Conservation (phyloP, 2,329 filamentous ascomycete genomes). For the Colletotrichum karsti region DNA sequence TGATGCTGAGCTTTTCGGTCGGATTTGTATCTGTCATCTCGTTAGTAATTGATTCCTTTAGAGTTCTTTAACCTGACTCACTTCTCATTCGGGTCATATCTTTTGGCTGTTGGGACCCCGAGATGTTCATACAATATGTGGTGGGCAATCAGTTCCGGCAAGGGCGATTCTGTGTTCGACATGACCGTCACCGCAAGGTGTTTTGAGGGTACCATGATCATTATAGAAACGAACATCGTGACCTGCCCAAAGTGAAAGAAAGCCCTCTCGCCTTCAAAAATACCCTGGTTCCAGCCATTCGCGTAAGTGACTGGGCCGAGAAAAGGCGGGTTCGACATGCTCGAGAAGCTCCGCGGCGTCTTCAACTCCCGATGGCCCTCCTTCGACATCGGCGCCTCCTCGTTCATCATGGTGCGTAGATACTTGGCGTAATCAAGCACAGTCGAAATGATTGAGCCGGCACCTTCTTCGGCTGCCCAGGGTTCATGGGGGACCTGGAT, state of each 20-base stretch:
- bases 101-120: slow-evolving; percentile 27
- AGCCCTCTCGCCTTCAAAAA: slow-evolving; percentile 36
- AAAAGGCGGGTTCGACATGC: slow-evolving; percentile 25
- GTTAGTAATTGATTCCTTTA: background rate
- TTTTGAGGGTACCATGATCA: slow-evolving; percentile 43
- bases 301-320: slow-evolving; percentile 35
- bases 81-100: slow-evolving; percentile 27
- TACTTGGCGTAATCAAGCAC: slow-evolving; percentile 48
- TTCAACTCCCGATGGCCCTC: slow-evolving; percentile 36
- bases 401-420: slow-evolving; percentile 41
- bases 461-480: slow-evolving; percentile 45
- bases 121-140: slow-evolving; percentile 41
- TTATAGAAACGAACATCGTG: slow-evolving; percentile 35
- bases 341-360: slow-evolving; percentile 35
- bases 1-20: background rate
- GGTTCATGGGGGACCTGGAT: slow-evolving; percentile 36
- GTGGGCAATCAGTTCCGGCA: slow-evolving; percentile 34
- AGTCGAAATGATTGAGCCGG: slow-evolving; percentile 51
- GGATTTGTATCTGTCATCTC: background rate
- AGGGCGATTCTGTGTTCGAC: slow-evolving; percentile 31
- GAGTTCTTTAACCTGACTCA: background rate
- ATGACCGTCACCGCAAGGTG: slow-evolving; percentile 42
- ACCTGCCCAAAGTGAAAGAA: slow-evolving; percentile 41
- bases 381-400: slow-evolving; percentile 36
- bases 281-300: slow-evolving; percentile 38